Evolutionary conservation across 345 rosid genomes (phyloP).

Genomic region (Capsella bursapastoris): DNA sequence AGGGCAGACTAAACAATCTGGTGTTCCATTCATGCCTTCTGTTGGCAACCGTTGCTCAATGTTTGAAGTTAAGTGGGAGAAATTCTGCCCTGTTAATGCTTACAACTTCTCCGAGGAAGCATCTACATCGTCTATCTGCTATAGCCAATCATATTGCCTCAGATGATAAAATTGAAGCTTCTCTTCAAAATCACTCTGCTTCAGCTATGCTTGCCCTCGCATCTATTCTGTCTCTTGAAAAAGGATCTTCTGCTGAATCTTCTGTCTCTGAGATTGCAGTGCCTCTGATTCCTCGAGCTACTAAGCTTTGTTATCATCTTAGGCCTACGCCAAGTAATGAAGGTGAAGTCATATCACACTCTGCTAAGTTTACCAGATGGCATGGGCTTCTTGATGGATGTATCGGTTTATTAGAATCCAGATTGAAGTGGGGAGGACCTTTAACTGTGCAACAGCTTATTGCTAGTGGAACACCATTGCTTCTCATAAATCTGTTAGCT

Average conservation of each 20-base stretch:
- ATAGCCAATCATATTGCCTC: conserved; percentile 71
- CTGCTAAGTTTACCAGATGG: conserved; percentile 66
- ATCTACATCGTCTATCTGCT: conserved; percentile 76
- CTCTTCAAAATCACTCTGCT: conserved; percentile 70
- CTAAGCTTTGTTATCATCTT: conserved; percentile 76
- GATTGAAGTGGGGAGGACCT: conserved; percentile 85
- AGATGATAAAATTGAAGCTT: conserved; percentile 62
- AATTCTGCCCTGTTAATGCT: conserved; percentile 86
- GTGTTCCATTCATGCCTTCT: conserved; percentile 69
- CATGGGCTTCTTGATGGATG: conserved; percentile 93
- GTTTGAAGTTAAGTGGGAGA: conserved; percentile 85
- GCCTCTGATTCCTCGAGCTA: conserved; percentile 88
- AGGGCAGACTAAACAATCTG: conserved; percentile 66
- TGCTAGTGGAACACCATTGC: conserved; percentile 82
- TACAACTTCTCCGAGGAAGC: conserved; percentile 85
- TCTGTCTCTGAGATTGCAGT: conserved; percentile 74
- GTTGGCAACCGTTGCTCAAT: conserved; percentile 80
- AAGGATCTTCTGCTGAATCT: conserved; percentile 73
- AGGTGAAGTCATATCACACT: conserved; percentile 45
- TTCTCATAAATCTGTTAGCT: conserved; percentile 70
- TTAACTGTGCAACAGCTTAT: conserved; percentile 80
- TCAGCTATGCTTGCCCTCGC: conserved; percentile 96
- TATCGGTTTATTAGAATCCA: conserved; percentile 85
- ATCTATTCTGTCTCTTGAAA: conserved; percentile 91
- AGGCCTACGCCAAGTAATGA: conserved; percentile 55